These are phyloP conservation scores for Alternaria tenuissima DNA, from an alignment of 2,329 filamentous ascomycete species.

Conservation along the genomic window DNA sequence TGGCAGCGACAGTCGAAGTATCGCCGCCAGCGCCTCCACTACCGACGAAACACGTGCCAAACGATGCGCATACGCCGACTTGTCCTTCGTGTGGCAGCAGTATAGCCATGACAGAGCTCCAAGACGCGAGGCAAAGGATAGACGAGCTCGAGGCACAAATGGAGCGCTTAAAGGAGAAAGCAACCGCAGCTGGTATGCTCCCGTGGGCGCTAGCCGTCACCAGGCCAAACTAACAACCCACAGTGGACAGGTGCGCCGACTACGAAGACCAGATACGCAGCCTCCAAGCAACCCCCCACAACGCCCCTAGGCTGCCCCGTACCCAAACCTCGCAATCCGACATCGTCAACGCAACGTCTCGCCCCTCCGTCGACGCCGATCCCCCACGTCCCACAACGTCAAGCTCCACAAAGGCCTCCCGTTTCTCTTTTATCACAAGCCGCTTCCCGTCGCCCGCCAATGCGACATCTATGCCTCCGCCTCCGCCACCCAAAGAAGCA, in stretches of 20 bases:
- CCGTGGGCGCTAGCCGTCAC: background rate
- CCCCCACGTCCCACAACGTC: conserved; percentile 42
- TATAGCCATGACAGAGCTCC: conserved; percentile 24
- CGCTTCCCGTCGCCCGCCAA: conserved; percentile 47
- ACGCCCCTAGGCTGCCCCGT: conserved; percentile 11
- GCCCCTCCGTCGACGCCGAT: conserved; percentile 32
- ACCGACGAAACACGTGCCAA: conserved; percentile 28
- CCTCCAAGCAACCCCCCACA: conserved; percentile 47
- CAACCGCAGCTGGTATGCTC: conserved; percentile 65
- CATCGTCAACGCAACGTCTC: conserved; percentile 23
- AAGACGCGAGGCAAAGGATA: conserved; percentile 38
- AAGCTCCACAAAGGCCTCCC: conserved; percentile 43
- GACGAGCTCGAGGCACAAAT: conserved; percentile 75
- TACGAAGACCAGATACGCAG: conserved; percentile 79
- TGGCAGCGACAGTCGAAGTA: conserved; percentile 30
- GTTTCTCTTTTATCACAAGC: conserved; percentile 56
- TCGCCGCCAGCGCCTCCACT: conserved; percentile 31
- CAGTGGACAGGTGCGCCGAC: conserved; percentile 70
- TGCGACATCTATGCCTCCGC: conserved; percentile 39
- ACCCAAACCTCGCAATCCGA: conserved; percentile 19
- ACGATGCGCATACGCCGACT: conserved; percentile 27
- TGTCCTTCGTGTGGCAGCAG: conserved; percentile 45
- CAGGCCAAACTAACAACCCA: conserved; percentile 10
- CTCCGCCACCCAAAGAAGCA: conserved; percentile 34
- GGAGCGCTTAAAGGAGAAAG: conserved; percentile 73